phyloP scores from a whole-genome alignment of 306 rosid genomes.

The Castanea mollissima region DNA sequence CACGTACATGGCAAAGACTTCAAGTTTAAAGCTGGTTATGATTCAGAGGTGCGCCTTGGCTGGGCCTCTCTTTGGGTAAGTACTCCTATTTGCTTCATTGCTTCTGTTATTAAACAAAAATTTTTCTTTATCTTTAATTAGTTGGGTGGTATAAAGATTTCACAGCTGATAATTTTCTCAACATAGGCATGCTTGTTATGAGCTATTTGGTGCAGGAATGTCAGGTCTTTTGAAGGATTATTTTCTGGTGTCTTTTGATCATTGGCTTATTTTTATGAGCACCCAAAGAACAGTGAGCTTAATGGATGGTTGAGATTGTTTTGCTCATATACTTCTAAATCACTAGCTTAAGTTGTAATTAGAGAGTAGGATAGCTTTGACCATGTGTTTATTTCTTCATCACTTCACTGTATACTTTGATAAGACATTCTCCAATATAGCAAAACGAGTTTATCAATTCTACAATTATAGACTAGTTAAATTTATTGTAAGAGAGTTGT shows the following conservation, averaged over 20 bases:
- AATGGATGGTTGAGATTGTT: neutral
- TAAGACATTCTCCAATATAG: neutral
- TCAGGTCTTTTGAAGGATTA: neutral
- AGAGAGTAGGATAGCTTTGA: neutral
- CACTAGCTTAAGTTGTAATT: neutral
- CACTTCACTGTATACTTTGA: neutral
- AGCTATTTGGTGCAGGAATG: neutral
- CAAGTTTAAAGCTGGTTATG: constrained; percentile 95
- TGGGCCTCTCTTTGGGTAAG: constrained; percentile 99
- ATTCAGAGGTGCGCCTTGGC: constrained; percentile 88
- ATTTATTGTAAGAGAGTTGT: neutral
- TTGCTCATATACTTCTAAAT: neutral
- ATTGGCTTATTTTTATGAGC: neutral
- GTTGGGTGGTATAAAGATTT: neutral
- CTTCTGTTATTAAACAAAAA: neutral
- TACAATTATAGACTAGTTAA: neutral
- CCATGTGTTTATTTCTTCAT: neutral
- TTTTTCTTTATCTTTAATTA: neutral
- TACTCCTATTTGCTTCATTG: constrained; percentile 8
- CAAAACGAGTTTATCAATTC: neutral
- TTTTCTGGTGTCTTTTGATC: neutral
- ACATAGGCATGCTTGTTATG: neutral
- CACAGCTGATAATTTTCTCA: neutral
- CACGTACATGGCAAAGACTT: constrained; percentile 77
- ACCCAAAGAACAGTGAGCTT: neutral